A percentile compares a stretch with the other conserved stretches of the same genome.
Evolutionary conservation across 1,284 basidiomycete genomes (phyloP).

Genomic region (Tilletia indica): DNA sequence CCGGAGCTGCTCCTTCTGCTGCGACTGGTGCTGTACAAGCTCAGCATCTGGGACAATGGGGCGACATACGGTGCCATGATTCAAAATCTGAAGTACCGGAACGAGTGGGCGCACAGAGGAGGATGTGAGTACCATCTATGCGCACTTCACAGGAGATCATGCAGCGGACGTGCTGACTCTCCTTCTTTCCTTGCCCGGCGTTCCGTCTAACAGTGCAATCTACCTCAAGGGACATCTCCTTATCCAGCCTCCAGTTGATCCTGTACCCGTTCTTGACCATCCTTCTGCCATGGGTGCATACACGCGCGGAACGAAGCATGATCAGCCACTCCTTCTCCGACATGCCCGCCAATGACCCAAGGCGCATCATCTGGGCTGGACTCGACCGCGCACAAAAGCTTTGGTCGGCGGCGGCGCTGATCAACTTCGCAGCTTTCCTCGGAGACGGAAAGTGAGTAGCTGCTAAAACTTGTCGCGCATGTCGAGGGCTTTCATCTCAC

Average conservation of each 20-base stretch:
- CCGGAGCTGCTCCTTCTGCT: slow-evolving; percentile 78
- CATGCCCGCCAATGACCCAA: slow-evolving; percentile 51
- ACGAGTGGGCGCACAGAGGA: slow-evolving; percentile 51
- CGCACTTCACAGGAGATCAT: background rate
- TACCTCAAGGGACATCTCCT: slow-evolving; percentile 41
- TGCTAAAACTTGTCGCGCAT: background rate
- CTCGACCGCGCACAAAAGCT: slow-evolving; percentile 69
- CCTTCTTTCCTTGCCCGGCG: background rate
- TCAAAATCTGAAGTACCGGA: slow-evolving; percentile 70
- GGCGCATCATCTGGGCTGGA: slow-evolving; percentile 70
- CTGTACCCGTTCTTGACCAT: slow-evolving; percentile 74
- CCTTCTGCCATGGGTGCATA: slow-evolving; percentile 74
- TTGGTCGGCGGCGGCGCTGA: slow-evolving; percentile 65
- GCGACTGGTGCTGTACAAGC: slow-evolving; percentile 75
- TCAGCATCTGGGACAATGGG: slow-evolving; percentile 76
- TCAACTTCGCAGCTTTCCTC: slow-evolving; percentile 79
- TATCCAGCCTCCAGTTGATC: slow-evolving; percentile 35
- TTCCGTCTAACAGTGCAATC: slow-evolving; percentile 31
- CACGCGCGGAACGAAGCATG: slow-evolving; percentile 71
- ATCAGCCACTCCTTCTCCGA: slow-evolving; percentile 86
- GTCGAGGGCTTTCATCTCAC: background rate
- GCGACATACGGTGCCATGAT: slow-evolving; percentile 87
- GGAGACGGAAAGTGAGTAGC: slow-evolving; percentile 74
- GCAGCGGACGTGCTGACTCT: background rate
- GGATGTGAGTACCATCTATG: slow-evolving; percentile 23